Evolutionary conservation across 306 rosid species (phyloP).

Genomic region (Prunus mongolica): DNA sequence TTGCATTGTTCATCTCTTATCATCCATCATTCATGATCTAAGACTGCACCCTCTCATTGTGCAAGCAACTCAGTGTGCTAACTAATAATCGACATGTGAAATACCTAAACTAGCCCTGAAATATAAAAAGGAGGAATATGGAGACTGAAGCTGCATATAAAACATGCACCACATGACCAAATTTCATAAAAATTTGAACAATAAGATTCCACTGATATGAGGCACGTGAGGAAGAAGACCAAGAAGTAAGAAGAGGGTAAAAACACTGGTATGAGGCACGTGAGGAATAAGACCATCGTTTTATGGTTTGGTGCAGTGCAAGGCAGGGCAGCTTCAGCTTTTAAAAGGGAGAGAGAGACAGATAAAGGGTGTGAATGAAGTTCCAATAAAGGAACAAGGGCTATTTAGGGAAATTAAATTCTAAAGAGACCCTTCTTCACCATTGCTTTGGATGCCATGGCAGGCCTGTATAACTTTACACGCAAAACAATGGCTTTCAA

Average conservation of each 20-base stretch:
- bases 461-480: conserved; percentile 54
- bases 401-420: conserved; percentile 32
- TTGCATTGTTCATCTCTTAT: not conserved
- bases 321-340: conserved; percentile 13
- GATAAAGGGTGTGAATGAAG: conserved; percentile 20
- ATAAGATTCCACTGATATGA: not conserved
- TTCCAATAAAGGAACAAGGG: conserved; percentile 24
- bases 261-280: not conserved
- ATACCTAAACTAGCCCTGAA: not conserved
- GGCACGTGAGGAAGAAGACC: not conserved
- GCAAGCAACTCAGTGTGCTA: no score
- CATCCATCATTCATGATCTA: no score
- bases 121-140: not conserved
- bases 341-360: conserved; percentile 6
- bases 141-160: not conserved
- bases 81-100: no score
- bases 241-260: not conserved
- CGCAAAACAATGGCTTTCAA: conserved; percentile 53
- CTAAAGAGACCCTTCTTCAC: conserved; percentile 37
- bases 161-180: not conserved
- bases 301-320: not conserved
- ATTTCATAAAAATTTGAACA: not conserved
- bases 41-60: no score
- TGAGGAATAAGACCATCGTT: not conserved
- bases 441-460: conserved; percentile 62